Evolutionary conservation across 2,329 filamentous ascomycete species (phyloP).

Genomic region (Verticillium nubilum): DNA sequence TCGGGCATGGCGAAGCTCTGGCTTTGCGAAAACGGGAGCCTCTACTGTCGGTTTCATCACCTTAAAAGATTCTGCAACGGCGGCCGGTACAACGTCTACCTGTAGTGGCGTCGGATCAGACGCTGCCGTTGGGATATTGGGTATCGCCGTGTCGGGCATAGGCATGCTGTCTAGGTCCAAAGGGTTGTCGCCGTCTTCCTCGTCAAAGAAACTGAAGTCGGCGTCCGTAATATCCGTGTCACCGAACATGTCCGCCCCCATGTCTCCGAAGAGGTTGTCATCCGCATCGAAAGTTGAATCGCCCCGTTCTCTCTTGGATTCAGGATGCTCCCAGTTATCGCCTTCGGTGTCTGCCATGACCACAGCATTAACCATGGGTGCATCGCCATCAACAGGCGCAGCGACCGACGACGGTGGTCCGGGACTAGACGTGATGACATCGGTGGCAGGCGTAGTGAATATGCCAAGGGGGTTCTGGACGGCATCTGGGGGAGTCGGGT

Average conservation of each 20-base stretch:
- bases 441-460: slow-evolving; percentile 45
- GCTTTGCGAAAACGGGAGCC: slow-evolving; percentile 46
- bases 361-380: slow-evolving; percentile 15
- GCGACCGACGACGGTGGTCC: slow-evolving; percentile 31
- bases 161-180: slow-evolving; percentile 27
- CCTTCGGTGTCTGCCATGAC: not conserved
- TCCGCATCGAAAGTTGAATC: slow-evolving; percentile 39
- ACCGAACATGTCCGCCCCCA: slow-evolving; percentile 66
- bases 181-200: slow-evolving; percentile 40
- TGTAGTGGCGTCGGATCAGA: not conserved
- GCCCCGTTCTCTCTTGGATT: slow-evolving; percentile 39
- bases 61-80: slow-evolving; percentile 8
- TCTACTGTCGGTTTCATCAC: slow-evolving; percentile 6
- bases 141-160: slow-evolving; percentile 19
- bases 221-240: slow-evolving; percentile 73
- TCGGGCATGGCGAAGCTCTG: slow-evolving; percentile 52
- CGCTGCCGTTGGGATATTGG: not conserved
- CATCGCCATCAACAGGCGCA: slow-evolving; percentile 27
- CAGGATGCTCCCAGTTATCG: slow-evolving; percentile 34
- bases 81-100: not conserved
- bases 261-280: slow-evolving; percentile 58
- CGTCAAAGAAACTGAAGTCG: slow-evolving; percentile 81
- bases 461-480: slow-evolving; percentile 47
- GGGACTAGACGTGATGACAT: slow-evolving; percentile 51
- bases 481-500: slow-evolving; percentile 67